Base-by-base conservation (phyloP, 2,329 filamentous ascomycete species). In the Cadophora sp. region DNA sequence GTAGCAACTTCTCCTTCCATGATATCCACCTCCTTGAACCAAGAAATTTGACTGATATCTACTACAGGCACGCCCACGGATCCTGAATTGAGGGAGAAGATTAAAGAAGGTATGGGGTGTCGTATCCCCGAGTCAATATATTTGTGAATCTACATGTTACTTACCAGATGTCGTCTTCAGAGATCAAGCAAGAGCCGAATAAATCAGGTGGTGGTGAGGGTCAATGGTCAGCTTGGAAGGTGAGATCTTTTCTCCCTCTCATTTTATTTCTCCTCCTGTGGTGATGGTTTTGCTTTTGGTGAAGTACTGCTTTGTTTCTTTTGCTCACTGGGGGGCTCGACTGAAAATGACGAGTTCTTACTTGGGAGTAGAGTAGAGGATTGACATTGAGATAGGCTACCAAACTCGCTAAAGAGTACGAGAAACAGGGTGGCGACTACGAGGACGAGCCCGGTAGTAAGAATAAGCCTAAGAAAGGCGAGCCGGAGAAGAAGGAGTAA, bases 211-310 rank as follows among this genome's bases (percentile, higher is more conserved):
- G 77, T 39, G 81, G 81, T n/a, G 81, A 82, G 70, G 81, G 80
- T 4, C 76, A 82, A 71, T 80, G 80, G 81, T 79, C 79, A 60
- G 81, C 81, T 51, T 83, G 81, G 81, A 83, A 82, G 77, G 81
- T 73, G 59, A 45, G 61, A 62, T 36, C 24, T 22, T 20, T 55
- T 22, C 36, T 47, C 9, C 22, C 14, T n/a, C 20, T 36, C n/a
- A 6, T 30, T 30, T 30, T 30, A 30, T n/a, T 4, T 41, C 20
- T 3, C 39, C 7, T 41, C n/a, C n/a, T n/a, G n/a, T n/a, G n/a
- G n/a, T n/a, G n/a, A n/a, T n/a, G n/a, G n/a, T n/a, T n/a, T n/a
- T n/a, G n/a, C n/a, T n/a, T n/a, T n/a, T n/a, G n/a, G n/a, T n/a
- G n/a, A 33, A 33, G 30, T 5, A 39, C 4, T n/a, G n/a, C n/a